Evolutionary conservation across 164 flowering plant genomes (phyloP).

Genomic region (Annona squamosa): DNA sequence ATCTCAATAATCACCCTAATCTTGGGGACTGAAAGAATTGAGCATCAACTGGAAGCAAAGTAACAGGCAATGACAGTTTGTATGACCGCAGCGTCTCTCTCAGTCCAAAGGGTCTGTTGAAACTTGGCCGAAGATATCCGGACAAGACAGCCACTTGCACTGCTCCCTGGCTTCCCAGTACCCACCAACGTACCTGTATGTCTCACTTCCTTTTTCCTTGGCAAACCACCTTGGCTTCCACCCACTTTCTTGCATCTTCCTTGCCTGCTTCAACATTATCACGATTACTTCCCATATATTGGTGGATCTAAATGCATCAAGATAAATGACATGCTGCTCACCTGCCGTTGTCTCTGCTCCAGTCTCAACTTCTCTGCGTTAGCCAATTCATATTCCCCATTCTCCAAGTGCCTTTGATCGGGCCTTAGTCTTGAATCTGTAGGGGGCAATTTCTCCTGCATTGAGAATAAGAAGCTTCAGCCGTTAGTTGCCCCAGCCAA

Average conservation of each 20-base stretch:
- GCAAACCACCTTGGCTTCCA: conserved; percentile 83
- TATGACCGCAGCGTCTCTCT: not conserved
- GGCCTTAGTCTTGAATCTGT: conserved; percentile 95
- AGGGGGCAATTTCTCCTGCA: conserved; percentile 82
- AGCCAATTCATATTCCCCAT: conserved; percentile 88
- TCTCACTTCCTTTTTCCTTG: conserved; percentile 48
- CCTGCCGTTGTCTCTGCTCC: conserved; percentile 95
- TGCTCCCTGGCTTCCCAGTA: conserved; percentile 83
- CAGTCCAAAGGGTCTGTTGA: conserved; percentile 34
- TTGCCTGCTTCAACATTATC: conserved; percentile 31
- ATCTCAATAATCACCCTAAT: not conserved
- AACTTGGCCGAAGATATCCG: conserved; percentile 69
- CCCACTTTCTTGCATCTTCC: conserved; percentile 82
- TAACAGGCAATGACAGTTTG: not conserved
- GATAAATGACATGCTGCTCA: conserved; percentile 12
- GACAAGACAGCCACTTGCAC: conserved; percentile 59
- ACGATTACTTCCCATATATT: not conserved
- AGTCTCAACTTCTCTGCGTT: conserved; percentile 81
- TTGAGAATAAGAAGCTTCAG: not conserved
- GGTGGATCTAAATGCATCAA: not conserved
- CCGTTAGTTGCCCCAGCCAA: not conserved
- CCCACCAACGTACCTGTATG: conserved; percentile 61
- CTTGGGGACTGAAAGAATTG: not conserved
- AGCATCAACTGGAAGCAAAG: not conserved
- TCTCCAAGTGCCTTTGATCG: conserved; percentile 82